Evolutionary conservation across 495 filamentous ascomycete genomes (phyloP).

Genomic region (Tuber indicum): DNA sequence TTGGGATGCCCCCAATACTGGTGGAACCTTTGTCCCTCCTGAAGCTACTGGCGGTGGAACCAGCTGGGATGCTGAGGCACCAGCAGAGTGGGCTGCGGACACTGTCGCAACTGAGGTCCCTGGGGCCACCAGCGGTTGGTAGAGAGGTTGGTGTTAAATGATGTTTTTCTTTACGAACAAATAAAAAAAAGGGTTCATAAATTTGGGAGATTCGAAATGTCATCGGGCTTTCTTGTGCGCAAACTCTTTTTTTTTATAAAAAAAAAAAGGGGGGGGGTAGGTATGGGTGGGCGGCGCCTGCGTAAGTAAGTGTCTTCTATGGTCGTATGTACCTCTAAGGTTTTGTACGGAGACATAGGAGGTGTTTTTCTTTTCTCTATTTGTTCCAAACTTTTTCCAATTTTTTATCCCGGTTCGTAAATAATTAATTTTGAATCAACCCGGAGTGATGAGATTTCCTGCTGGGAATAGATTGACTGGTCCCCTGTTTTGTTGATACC

Average conservation of each 20-base stretch:
- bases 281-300: background rate
- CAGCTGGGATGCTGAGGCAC: constrained; percentile 75
- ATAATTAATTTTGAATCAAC: background rate
- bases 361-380: background rate
- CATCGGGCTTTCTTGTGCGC: constrained; percentile 30
- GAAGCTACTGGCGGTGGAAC: constrained; percentile 54
- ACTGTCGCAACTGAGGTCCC: constrained; percentile 41
- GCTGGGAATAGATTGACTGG: background rate
- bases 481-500: background rate
- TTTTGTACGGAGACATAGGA: background rate
- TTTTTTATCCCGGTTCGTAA: background rate
- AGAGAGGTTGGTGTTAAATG: constrained; percentile 29
- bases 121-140: constrained; percentile 35
- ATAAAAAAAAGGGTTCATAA: constrained; percentile 34
- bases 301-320: background rate
- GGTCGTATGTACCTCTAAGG: background rate
- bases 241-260: background rate
- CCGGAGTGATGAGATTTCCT: background rate
- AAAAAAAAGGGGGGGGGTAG: background rate
- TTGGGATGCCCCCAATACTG: constrained; percentile 63
- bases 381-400: constrained; percentile 1
- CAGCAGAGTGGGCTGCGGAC: constrained; percentile 66
- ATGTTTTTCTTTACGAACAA: constrained; percentile 33
- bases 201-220: constrained; percentile 34
- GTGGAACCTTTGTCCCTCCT: constrained; percentile 54